These are phyloP conservation scores for Colletotrichum somersetense DNA, from an alignment of 2,329 filamentous ascomycete genomes.

Conservation along the genomic window DNA sequence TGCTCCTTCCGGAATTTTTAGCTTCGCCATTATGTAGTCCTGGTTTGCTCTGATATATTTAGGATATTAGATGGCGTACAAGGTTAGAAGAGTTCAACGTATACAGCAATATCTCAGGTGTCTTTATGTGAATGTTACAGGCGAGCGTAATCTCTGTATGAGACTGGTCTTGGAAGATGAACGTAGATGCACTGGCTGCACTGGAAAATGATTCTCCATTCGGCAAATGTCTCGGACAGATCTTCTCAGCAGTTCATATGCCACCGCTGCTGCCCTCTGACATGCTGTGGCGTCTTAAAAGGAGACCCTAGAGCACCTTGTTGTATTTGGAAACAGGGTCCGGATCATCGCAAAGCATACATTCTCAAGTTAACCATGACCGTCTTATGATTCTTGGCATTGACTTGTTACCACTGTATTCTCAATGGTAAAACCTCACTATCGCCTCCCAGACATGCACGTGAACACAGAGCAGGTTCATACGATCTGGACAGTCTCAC, in stretches of 20 bases:
- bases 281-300: neutral
- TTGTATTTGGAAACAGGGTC: neutral
- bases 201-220: neutral
- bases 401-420: neutral
- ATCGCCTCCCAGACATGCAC: neutral
- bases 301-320: neutral
- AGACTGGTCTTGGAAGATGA: neutral
- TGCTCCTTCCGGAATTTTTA: neutral
- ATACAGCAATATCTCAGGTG: too few species aligned
- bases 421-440: too few species aligned
- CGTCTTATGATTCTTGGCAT: neutral
- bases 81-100: neutral
- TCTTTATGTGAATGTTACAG: neutral
- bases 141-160: neutral
- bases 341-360: neutral
- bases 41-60: neutral
- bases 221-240: neutral
- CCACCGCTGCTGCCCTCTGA: neutral
- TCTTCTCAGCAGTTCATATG: neutral
- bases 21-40: neutral
- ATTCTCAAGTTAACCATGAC: too few species aligned
- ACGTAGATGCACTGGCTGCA: too few species aligned
- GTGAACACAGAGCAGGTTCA: neutral
- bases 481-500: neutral
- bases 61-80: too few species aligned